Evolutionary conservation across 345 rosid genomes (phyloP).

Genomic region (Moricandia moricandioides): DNA sequence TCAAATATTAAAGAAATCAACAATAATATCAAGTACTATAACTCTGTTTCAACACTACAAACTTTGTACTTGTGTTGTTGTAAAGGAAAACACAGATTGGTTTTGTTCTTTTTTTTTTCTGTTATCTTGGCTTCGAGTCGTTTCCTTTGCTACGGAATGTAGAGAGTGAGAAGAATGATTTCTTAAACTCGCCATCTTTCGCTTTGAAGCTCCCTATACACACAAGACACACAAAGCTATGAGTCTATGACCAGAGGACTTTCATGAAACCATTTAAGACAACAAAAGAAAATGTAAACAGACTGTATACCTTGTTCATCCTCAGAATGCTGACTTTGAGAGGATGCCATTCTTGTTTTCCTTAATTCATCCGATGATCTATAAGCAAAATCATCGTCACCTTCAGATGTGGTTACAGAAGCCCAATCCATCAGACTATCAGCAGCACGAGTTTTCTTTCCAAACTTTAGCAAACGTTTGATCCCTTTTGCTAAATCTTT

Average conservation of each 20-base stretch:
- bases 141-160: slow-evolving; percentile 39
- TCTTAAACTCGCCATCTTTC: slow-evolving; percentile 68
- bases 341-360: slow-evolving; percentile 89
- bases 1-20: neutral
- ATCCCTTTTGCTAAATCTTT: slow-evolving; percentile 86
- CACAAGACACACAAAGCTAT: slow-evolving; percentile 13
- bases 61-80: slow-evolving; percentile 13
- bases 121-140: slow-evolving; percentile 38
- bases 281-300: neutral
- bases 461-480: slow-evolving; percentile 86
- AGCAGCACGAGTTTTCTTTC: slow-evolving; percentile 72
- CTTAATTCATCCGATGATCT: slow-evolving; percentile 83
- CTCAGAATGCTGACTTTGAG: slow-evolving; percentile 65
- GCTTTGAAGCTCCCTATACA: slow-evolving; percentile 57
- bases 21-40: neutral
- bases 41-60: neutral
- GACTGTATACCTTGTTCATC: slow-evolving; percentile 46
- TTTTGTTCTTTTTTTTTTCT: neutral
- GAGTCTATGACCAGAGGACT: slow-evolving; percentile 13
- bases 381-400: slow-evolving; percentile 85
- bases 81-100: slow-evolving; percentile 14
- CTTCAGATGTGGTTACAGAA: slow-evolving; percentile 94
- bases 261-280: neutral
- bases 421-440: slow-evolving; percentile 80
- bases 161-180: slow-evolving; percentile 39